A percentile compares a stretch with the other conserved stretches of the same genome.
Evolutionary conservation across 2,329 filamentous ascomycete genomes (phyloP).

Genomic region (Arthrinium phaeospermum): DNA sequence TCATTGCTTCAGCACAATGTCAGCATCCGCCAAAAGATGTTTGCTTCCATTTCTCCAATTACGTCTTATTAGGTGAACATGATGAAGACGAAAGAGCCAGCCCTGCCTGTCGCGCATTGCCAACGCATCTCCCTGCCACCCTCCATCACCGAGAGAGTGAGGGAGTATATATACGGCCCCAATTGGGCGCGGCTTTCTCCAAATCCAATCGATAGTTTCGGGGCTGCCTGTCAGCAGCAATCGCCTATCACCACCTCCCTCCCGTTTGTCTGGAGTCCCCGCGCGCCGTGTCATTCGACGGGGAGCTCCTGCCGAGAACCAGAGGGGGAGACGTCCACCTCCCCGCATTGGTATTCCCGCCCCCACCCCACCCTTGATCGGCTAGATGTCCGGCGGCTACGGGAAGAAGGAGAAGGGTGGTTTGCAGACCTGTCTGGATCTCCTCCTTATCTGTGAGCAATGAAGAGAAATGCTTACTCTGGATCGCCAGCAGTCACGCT

Average conservation of each 20-base stretch:
- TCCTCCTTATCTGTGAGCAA: not conserved
- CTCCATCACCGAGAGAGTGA: not conserved
- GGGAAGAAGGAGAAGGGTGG: not conserved
- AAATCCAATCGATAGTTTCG: not conserved
- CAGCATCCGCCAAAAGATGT: not conserved
- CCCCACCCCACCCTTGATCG: not conserved
- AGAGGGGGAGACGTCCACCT: not conserved
- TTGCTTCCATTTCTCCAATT: not conserved
- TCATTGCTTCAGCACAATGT: not conserved
- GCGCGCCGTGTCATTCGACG: conserved; percentile 1
- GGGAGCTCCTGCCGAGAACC: conserved; percentile 13
- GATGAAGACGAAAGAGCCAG: not conserved
- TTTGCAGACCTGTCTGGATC: not conserved
- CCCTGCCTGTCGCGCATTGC: not conserved
- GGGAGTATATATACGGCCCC: not conserved
- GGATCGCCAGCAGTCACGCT: not conserved
- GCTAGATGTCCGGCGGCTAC: conserved; percentile 9
- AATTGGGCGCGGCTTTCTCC: conserved; percentile 1
- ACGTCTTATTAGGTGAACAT: not conserved
- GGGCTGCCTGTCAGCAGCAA: not conserved
- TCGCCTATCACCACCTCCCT: not conserved
- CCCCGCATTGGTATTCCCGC: not conserved
- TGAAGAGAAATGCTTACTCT: not conserved
- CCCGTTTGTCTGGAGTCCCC: not conserved
- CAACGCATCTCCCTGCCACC: conserved; percentile 2